phyloP scores from a whole-genome alignment of 768 basidiomycete species.

The Xerocomellus amylosporus region DNA sequence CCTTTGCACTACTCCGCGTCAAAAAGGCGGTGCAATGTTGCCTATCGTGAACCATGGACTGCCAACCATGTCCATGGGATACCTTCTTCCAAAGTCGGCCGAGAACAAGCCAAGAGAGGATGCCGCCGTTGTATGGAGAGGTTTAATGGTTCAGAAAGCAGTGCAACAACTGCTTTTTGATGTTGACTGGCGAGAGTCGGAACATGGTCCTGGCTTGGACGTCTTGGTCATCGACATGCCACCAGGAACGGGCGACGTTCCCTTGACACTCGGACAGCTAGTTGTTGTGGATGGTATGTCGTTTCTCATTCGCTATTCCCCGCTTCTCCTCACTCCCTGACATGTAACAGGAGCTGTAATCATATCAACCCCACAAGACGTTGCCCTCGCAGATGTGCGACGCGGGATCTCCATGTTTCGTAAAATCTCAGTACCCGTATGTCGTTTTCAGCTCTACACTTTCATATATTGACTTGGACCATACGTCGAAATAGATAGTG shows the following conservation, averaged over 20 bases:
- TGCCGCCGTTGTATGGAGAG: constrained; percentile 89
- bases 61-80: constrained; percentile 97
- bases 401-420: constrained; percentile 93
- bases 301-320: not conserved
- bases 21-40: constrained; percentile 67
- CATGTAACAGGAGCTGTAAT: constrained; percentile 73
- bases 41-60: constrained; percentile 87
- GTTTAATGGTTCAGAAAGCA: constrained; percentile 97
- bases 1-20: not conserved
- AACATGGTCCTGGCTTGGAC: constrained; percentile 55
- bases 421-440: constrained; percentile 83
- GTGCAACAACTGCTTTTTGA: constrained; percentile 96
- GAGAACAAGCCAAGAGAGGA: constrained; percentile 56
- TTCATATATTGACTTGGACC: not conserved
- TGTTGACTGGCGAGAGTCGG: constrained; percentile 73
- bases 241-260: constrained; percentile 95
- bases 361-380: constrained; percentile 93
- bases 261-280: constrained; percentile 85
- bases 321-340: not conserved
- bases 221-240: constrained; percentile 94
- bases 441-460: constrained; percentile 21
- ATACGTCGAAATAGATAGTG: constrained; percentile 54
- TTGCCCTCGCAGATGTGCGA: constrained; percentile 86
- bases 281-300: constrained; percentile 75
- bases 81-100: constrained; percentile 64